phyloP scores from a whole-genome alignment of 345 rosid species.

The Linum trigynum region DNA sequence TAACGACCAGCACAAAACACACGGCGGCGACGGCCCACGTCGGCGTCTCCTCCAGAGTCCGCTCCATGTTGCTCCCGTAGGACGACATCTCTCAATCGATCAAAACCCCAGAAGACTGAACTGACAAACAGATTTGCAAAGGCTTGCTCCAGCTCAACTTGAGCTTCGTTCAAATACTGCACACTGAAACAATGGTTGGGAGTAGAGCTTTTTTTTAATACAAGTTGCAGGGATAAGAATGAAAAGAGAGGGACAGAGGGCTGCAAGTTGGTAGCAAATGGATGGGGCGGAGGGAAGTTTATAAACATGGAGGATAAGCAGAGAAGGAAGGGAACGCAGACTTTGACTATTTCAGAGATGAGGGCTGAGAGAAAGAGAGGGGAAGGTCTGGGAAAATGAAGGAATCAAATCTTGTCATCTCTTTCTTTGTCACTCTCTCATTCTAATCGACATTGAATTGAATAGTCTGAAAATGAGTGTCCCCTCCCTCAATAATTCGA shows the following conservation, averaged over 20 bases:
- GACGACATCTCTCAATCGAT: no score
- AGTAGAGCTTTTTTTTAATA: neutral
- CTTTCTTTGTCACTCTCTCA: neutral
- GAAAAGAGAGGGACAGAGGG: neutral
- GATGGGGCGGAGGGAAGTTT: neutral
- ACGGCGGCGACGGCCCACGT: constrained; percentile 14
- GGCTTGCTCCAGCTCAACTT: no score
- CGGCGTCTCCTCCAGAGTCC: constrained; percentile 11
- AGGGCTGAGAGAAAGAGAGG: neutral
- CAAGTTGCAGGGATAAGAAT: neutral
- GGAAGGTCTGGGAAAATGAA: neutral
- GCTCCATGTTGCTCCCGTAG: neutral
- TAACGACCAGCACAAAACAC: constrained; percentile 8
- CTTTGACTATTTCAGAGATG: neutral
- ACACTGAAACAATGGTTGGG: neutral
- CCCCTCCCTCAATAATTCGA: no score
- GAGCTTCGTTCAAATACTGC: neutral
- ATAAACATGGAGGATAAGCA: neutral
- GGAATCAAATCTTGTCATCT: neutral
- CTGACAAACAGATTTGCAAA: no score
- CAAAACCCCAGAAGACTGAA: no score
- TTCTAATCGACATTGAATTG: no score
- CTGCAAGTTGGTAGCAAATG: neutral
- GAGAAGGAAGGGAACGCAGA: neutral
- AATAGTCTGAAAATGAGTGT: no score